Base-by-base conservation (phyloP, 257 asterid genomes). In the Scutellaria barbata region DNA sequence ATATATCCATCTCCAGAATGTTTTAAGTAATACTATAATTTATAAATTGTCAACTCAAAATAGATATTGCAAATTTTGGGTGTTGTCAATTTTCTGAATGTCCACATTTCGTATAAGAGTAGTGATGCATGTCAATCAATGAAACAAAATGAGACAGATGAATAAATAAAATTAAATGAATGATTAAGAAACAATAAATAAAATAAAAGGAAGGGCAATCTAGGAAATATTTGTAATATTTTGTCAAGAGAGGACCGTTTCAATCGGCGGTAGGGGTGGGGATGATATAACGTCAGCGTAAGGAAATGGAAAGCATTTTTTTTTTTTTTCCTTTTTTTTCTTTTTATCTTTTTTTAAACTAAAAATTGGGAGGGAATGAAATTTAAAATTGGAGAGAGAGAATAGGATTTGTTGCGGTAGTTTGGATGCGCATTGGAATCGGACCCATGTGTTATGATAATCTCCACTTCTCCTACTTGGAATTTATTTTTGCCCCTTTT, bases 251-350 rank as follows among this genome's bases (percentile, higher is more conserved):
- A 45, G 55, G 76, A 74, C 80, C 75, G 62, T 77, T 74, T 77
- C 82, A 65, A 64, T 43, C 54, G 75, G 80, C 77, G 58, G 16
- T 10, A 67, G 14, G 14, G 65, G 68, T 37, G 12, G 73, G 35
- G 3, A 1, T 30, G 3, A 4, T 30, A 30, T 30, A 30, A 30
- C 35, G 35, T 30, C 35, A 30, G 69, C 79, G 50, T 67, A 62
- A 76, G 73, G 73, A 50, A 52, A 11, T 71, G 85, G 68, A 41
- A 79, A 81, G 39, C 72, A 64, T 77, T 74, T 80, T 58, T 18
- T 18, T 17, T 35, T 22, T 20, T 22, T 1, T 1, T 39, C 18
- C 43, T 1, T 20, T 18, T 30, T 42, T 9, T 4, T 1, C 37
- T 5, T 46, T 16, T 39, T 25, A 7, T 22, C 41, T 14, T 45